These are phyloP conservation scores for Trichophyton equinum DNA, from an alignment of 2,329 filamentous ascomycete species.

Conservation along the genomic window DNA sequence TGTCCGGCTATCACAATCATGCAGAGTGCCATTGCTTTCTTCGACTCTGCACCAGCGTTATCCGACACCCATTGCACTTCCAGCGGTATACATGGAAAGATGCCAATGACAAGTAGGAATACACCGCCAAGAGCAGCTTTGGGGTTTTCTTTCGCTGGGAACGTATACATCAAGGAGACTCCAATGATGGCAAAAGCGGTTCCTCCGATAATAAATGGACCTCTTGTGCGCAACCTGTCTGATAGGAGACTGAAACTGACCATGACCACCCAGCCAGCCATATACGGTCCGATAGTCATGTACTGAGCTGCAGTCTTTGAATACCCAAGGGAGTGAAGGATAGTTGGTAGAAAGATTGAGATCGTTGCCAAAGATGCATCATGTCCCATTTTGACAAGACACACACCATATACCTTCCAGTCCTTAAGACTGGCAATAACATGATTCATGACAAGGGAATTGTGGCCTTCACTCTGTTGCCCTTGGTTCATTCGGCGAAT, in stretches of 20 bases:
- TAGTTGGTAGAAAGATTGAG: slow-evolving; percentile 32
- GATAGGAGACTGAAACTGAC: slow-evolving; percentile 39
- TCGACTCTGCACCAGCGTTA: slow-evolving; percentile 12
- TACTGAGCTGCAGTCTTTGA: slow-evolving; percentile 39
- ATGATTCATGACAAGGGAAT: slow-evolving; percentile 10
- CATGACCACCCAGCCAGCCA: slow-evolving; percentile 51
- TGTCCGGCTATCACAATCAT: slow-evolving; percentile 12
- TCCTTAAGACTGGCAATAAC: slow-evolving; percentile 12
- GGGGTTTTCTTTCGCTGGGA: slow-evolving; percentile 10
- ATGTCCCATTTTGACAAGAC: slow-evolving; percentile 13
- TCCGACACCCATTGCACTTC: slow-evolving; percentile 13
- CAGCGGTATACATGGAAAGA: slow-evolving; percentile 12
- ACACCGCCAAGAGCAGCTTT: slow-evolving; percentile 10
- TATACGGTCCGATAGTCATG: slow-evolving; percentile 43
- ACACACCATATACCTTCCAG: slow-evolving; percentile 12
- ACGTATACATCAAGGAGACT: slow-evolving; percentile 19
- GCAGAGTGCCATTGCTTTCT: slow-evolving; percentile 12
- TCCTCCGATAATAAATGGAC: slow-evolving; percentile 42
- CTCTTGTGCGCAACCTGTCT: slow-evolving; percentile 41
- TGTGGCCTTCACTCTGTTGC: slow-evolving; percentile 12
- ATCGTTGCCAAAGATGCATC: slow-evolving; percentile 24
- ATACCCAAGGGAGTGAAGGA: slow-evolving; percentile 43
- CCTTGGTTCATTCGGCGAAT: slow-evolving; percentile 13
- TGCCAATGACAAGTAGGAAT: slow-evolving; percentile 11
- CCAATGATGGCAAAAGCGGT: slow-evolving; percentile 41